These are phyloP conservation scores for Lactarius akahatsu DNA, from an alignment of 768 basidiomycete genomes.

Conservation along the genomic window DNA sequence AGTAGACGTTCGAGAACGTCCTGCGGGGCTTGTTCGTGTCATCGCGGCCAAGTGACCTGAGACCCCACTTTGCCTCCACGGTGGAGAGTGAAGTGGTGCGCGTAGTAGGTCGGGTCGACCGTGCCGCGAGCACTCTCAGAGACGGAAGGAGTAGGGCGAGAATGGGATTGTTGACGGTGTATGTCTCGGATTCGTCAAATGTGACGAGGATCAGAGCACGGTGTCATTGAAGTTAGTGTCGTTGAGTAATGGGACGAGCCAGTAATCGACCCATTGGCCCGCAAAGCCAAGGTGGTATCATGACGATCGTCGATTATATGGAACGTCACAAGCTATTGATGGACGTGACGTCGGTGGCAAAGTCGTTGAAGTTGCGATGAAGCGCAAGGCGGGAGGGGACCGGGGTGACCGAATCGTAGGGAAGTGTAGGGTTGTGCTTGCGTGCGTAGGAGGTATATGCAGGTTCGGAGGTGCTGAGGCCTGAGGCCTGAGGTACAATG, in stretches of 20 bases:
- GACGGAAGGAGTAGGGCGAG: conserved; percentile 45
- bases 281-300: conserved; percentile 55
- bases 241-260: conserved; percentile 51
- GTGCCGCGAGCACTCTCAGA: conserved; percentile 44
- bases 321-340: no score
- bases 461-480: no score
- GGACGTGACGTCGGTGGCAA: conserved; percentile 34
- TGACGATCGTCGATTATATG: conserved; percentile 54
- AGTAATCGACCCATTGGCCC: conserved; percentile 47
- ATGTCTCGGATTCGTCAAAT: conserved; percentile 56
- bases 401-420: no score
- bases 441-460: no score
- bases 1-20: conserved; percentile 29
- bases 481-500: no score
- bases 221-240: conserved; percentile 52
- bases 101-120: conserved; percentile 54
- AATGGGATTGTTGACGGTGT: conserved; percentile 47
- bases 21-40: conserved; percentile 46
- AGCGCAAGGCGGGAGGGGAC: no score
- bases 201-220: conserved; percentile 58
- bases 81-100: conserved; percentile 62
- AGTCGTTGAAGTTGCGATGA: no score
- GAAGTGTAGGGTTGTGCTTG: no score
- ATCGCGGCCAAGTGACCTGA: conserved; percentile 58
- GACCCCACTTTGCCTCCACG: conserved; percentile 59